Evolutionary conservation across 768 basidiomycete species (phyloP).

Genomic region (Lactarius akahatsu): DNA sequence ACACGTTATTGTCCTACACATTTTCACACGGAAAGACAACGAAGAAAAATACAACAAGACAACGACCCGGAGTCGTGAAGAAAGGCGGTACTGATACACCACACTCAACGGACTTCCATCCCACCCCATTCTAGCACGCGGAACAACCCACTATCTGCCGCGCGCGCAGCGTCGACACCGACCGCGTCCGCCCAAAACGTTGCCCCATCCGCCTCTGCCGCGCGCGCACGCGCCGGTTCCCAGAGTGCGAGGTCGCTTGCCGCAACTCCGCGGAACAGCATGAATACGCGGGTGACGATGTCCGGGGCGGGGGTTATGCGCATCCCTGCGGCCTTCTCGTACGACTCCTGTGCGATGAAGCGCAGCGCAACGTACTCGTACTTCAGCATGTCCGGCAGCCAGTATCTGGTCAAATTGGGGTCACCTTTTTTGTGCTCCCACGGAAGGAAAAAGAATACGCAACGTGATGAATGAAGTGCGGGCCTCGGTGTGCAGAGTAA

Average conservation of each 20-base stretch:
- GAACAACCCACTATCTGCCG: slow-evolving; percentile 36
- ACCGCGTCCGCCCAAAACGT: slow-evolving; percentile 38
- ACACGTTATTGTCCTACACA: too few species aligned
- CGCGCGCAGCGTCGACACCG: slow-evolving; percentile 36
- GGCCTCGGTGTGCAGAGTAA: slow-evolving; percentile 45
- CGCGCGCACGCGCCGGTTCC: slow-evolving; percentile 31
- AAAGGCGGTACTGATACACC: neutral
- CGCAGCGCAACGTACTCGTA: slow-evolving; percentile 45
- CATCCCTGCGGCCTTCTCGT: slow-evolving; percentile 35
- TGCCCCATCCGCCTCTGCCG: slow-evolving; percentile 27
- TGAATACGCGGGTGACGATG: slow-evolving; percentile 47
- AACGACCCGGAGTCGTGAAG: neutral
- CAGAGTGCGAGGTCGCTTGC: slow-evolving; percentile 33
- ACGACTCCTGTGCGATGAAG: slow-evolving; percentile 46
- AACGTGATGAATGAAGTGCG: slow-evolving; percentile 51
- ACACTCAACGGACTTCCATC: slow-evolving; percentile 10
- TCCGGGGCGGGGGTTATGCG: slow-evolving; percentile 40
- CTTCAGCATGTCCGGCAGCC: slow-evolving; percentile 45
- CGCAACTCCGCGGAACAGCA: slow-evolving; percentile 46
- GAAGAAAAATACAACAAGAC: too few species aligned
- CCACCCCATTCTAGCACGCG: slow-evolving; percentile 50
- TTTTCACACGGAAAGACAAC: too few species aligned
- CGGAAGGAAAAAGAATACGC: slow-evolving; percentile 9
- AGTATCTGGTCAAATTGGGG: slow-evolving; percentile 34
- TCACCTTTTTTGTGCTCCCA: neutral